phyloP scores from a whole-genome alignment of 1,139 yeast species.

The Kurtzmaniella quercitrusa region DNA sequence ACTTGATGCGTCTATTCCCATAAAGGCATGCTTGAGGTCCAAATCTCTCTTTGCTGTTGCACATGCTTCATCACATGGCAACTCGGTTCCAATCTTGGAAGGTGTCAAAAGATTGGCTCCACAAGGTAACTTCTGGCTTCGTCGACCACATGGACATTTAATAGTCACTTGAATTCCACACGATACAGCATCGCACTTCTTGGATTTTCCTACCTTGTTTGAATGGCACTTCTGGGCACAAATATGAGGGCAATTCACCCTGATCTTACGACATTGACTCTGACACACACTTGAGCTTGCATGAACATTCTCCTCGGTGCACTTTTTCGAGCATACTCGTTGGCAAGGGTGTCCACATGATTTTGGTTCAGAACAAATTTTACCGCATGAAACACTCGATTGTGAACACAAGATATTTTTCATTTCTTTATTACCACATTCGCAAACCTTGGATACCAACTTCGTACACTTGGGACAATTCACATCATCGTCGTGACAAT shows the following conservation, averaged over 20 bases:
- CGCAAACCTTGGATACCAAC: conserved; percentile 59
- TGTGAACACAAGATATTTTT: conserved; percentile 73
- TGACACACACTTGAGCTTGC: conserved; percentile 43
- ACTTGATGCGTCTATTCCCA: conserved; percentile 24
- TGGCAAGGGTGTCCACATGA: conserved; percentile 72
- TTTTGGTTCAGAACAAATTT: conserved; percentile 53
- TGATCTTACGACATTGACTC: conserved; percentile 49
- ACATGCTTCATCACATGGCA: conserved; percentile 74
- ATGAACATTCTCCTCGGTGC: conserved; percentile 31
- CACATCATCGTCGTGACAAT: conserved; percentile 64
- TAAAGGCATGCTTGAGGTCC: conserved; percentile 61
- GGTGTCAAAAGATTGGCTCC: conserved; percentile 38
- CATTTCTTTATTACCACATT: conserved; percentile 61
- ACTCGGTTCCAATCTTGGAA: conserved; percentile 26
- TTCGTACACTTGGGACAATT: conserved; percentile 78
- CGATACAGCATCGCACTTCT: conserved; percentile 31
- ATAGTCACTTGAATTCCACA: conserved; percentile 51
- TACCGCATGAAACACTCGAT: conserved; percentile 67
- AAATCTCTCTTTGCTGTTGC: conserved; percentile 55
- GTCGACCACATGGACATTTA: conserved; percentile 64
- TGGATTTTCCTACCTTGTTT: conserved; percentile 33
- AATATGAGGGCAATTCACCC: conserved; percentile 58
- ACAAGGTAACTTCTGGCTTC: conserved; percentile 45
- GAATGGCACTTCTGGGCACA: conserved; percentile 67
- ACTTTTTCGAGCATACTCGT: conserved; percentile 47